phyloP scores from a whole-genome alignment of 768 basidiomycete species.

The Omphalotus guepiniiformis region DNA sequence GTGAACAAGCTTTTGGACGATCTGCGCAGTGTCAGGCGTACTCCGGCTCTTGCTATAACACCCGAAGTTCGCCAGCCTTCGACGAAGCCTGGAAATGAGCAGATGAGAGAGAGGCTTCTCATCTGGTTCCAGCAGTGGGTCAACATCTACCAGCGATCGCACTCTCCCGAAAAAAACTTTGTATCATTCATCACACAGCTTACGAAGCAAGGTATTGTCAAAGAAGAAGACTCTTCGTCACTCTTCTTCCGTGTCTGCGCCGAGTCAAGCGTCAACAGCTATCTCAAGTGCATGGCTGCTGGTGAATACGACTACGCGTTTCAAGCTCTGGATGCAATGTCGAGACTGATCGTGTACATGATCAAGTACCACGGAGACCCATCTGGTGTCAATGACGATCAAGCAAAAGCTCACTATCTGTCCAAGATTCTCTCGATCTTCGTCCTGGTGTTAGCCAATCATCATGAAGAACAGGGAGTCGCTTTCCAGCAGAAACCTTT shows the following conservation, averaged over 20 bases:
- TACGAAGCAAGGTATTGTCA: constrained; percentile 94
- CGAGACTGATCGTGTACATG: constrained; percentile 92
- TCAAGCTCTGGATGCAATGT: constrained; percentile 93
- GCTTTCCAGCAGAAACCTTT: constrained; percentile 97
- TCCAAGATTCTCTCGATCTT: constrained; percentile 97
- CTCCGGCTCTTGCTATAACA: constrained; percentile 33
- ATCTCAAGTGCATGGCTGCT: constrained; percentile 67
- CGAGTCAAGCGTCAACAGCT: constrained; percentile 89
- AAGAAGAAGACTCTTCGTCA: constrained; percentile 92
- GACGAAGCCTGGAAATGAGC: constrained; percentile 67
- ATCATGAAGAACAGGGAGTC: constrained; percentile 90
- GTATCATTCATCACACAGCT: constrained; percentile 96
- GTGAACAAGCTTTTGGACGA: constrained; percentile 76
- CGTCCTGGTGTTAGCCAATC: constrained; percentile 90
- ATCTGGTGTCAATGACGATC: constrained; percentile 85
- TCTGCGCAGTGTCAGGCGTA: constrained; percentile 61
- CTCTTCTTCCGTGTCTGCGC: constrained; percentile 99
- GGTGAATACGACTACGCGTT: constrained; percentile 78
- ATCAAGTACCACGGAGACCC: constrained; percentile 99
- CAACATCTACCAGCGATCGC: constrained; percentile 85
- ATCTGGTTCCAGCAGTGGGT: constrained; percentile 96
- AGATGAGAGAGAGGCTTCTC: constrained; percentile 69
- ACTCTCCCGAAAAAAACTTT: constrained; percentile 90
- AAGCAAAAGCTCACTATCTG: constrained; percentile 93
- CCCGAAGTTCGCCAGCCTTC: constrained; percentile 45